Conservation (phyloP, 441 rosid species). For the Euphorbia celastroides region DNA sequence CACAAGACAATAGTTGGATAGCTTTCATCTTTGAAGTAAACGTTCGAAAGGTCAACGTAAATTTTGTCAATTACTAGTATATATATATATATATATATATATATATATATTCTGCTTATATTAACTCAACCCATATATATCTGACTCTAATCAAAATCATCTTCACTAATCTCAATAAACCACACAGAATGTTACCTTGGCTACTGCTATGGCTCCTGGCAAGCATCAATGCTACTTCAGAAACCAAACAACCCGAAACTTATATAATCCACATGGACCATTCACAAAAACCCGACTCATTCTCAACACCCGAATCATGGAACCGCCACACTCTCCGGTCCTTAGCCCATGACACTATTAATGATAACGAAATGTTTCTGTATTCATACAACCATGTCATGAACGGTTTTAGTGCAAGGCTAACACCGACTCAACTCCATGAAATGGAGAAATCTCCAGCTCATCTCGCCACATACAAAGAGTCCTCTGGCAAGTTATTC, state of each 20-base stretch:
- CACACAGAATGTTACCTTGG: too few species aligned
- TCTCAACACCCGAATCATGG: constrained; percentile 31
- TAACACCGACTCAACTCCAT: constrained; percentile 29
- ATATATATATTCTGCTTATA: too few species aligned
- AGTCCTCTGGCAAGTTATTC: constrained; percentile 51
- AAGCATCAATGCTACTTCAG: constrained; percentile 10
- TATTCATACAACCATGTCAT: constrained; percentile 61
- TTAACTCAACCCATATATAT: too few species aligned
- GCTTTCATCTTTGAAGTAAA: too few species aligned
- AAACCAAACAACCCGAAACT: constrained; percentile 20
- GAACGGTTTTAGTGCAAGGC: constrained; percentile 64
- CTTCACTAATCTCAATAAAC: too few species aligned
- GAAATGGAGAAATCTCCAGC: constrained; percentile 38
- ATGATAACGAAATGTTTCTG: constrained; percentile 16
- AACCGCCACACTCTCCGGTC: constrained; percentile 25
- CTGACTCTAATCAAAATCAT: too few species aligned
- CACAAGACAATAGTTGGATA: too few species aligned
- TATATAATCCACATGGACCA: constrained; percentile 41
- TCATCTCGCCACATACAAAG: constrained; percentile 45
- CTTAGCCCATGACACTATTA: constrained; percentile 7
- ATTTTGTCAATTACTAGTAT: too few species aligned
- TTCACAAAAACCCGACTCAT: constrained; percentile 28
- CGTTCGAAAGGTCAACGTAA: too few species aligned
- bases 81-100: too few species aligned
- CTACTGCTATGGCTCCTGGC: too few species aligned